phyloP scores from a whole-genome alignment of 2,329 filamentous ascomycete species.

The Penicillium italicum region DNA sequence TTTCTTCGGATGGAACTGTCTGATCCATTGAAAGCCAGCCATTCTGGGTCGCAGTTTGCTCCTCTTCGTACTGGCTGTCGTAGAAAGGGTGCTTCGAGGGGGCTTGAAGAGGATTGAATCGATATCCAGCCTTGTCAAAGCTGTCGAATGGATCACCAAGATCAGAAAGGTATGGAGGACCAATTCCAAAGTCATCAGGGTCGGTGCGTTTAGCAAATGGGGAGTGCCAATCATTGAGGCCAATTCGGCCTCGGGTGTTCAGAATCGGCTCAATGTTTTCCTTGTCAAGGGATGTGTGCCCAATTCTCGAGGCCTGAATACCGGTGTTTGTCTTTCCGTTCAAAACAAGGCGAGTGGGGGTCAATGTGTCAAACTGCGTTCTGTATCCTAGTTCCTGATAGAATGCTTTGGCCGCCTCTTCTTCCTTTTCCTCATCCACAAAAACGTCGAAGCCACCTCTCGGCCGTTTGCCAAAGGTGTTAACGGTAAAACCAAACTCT shows the following conservation, averaged over 20 bases:
- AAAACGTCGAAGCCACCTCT: conserved; percentile 37
- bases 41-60: conserved; percentile 8
- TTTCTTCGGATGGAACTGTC: conserved; percentile 33
- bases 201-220: conserved; percentile 20
- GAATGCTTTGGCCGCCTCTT: neutral
- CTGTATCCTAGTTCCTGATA: conserved; percentile 11
- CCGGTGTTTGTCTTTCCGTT: conserved; percentile 19
- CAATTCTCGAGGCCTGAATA: conserved; percentile 10
- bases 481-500: conserved; percentile 35
- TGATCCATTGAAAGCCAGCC: conserved; percentile 16
- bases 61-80: conserved; percentile 21
- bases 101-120: conserved; percentile 34
- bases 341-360: conserved; percentile 23
- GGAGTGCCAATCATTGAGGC: conserved; percentile 26
- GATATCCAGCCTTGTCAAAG: conserved; percentile 27
- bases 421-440: conserved; percentile 28
- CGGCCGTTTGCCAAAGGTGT: conserved; percentile 28
- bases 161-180: conserved; percentile 24
- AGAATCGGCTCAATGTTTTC: conserved; percentile 40
- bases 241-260: conserved; percentile 24
- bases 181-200: conserved; percentile 20
- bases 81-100: conserved; percentile 23
- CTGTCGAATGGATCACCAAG: conserved; percentile 24
- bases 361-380: conserved; percentile 11
- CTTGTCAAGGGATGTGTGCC: conserved; percentile 24